These are phyloP conservation scores for Cordyceps militaris DNA, from an alignment of 2,329 filamentous ascomycete species.

Conservation along the genomic window DNA sequence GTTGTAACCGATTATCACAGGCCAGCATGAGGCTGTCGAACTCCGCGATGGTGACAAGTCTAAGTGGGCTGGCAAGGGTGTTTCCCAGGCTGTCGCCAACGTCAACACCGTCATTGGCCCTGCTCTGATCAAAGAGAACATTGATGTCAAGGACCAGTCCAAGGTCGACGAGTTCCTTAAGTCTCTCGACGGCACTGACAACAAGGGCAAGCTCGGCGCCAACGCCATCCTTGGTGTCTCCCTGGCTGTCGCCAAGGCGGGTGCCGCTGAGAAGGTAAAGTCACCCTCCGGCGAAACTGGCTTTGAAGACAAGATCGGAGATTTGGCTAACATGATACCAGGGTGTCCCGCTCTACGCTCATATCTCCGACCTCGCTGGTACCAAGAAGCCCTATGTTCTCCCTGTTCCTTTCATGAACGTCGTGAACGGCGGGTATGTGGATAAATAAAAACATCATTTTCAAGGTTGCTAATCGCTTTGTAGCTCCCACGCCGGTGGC, in stretches of 20 bases:
- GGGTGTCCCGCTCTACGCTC: constrained; percentile 78
- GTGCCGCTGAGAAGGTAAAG: constrained; percentile 72
- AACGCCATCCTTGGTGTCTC: constrained; percentile 84
- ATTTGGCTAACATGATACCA: constrained; percentile 22
- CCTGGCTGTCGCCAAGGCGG: constrained; percentile 80
- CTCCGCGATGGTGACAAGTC: constrained; percentile 84
- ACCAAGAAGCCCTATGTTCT: constrained; percentile 91
- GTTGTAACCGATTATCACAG: constrained; percentile 37
- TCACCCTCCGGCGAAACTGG: background rate
- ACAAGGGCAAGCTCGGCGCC: constrained; percentile 83
- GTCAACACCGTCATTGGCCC: constrained; percentile 78
- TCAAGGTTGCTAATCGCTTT: constrained; percentile 16
- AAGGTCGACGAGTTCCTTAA: constrained; percentile 79
- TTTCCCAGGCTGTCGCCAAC: constrained; percentile 77
- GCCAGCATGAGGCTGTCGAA: constrained; percentile 85
- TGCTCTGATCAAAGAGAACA: constrained; percentile 71
- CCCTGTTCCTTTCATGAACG: constrained; percentile 89
- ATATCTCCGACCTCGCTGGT: constrained; percentile 79
- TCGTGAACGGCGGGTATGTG: constrained; percentile 66
- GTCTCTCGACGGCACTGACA: constrained; percentile 73
- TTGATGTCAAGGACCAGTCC: constrained; percentile 82
- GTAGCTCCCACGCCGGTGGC: constrained; percentile 88
- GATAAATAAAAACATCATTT: background rate
- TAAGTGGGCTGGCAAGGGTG: constrained; percentile 83
- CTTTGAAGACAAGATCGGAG: no score